Base-by-base conservation (phyloP, 225 moss, liverwort and hornwort genomes). In the Polytrichum commune region DNA sequence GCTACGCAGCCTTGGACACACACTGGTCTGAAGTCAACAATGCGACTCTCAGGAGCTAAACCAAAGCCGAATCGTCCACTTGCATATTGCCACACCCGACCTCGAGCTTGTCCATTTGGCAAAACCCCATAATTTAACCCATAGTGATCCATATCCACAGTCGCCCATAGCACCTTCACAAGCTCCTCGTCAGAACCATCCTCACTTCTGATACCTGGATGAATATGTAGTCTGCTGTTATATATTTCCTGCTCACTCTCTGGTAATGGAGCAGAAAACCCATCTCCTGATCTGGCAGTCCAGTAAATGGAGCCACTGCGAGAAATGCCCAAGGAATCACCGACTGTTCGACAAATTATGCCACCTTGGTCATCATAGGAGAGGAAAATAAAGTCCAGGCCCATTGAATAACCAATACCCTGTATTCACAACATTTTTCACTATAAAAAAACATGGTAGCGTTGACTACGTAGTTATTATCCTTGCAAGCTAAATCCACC, bases 41-140 rank as follows among this genome's bases (percentile, higher is more conserved):
- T 73, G 53, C 75, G 77, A 57, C 73, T 83, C 57, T 82, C 78
- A 62, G 74, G 84, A 28, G 87, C 80, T 68, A 60, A 80, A 56
- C 89, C 84, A 54, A 92, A 90, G 72, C 96, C 96, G 79, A 96
- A 96, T 63, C 96, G 81, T 60, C 96, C 96, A 79, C 93, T 93
- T 5, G 91, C 91, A 74, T 96, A 96, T 74, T 84, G 96, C 96
- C 96, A 96, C 73, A 96, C 90, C 60, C 96, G 84, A 54, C 87
- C 91, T 67, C 77, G 86, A 7, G 76, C 68, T 20, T 74, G 73
- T 57, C 81, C 77, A 60, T 78, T 77, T 26, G 73, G 60, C 25
- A 46, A 71, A 26, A 77, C 20, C 5, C 76, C 19, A 64, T 74
- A 70, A 69, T 79, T 77, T 74, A 79, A 67, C 22, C 83, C 86